Evolutionary conservation across 176 grass and related monocot genomes (phyloP).

Genomic region (Paspalum notatum): DNA sequence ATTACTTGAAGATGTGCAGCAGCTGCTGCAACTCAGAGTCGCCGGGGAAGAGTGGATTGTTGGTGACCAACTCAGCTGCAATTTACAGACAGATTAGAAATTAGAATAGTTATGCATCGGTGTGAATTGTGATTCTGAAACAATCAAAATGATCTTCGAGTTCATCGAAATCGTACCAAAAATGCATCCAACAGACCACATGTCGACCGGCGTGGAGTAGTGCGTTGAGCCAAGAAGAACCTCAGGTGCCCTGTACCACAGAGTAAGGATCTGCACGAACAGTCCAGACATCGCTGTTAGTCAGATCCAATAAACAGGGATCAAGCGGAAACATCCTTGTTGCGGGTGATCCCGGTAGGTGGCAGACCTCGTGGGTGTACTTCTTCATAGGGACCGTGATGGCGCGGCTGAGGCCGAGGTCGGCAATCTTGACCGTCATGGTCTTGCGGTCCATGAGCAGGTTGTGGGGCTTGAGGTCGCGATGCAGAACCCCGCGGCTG

Average conservation of each 20-base stretch:
- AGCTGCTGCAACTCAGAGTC: slow-evolving; percentile 97
- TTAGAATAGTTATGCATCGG: neutral
- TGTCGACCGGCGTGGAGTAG: slow-evolving; percentile 92
- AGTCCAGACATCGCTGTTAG: neutral
- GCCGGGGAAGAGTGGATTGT: slow-evolving; percentile 68
- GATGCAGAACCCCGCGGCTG: slow-evolving; percentile 84
- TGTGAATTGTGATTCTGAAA: neutral
- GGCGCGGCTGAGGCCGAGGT: slow-evolving; percentile 86
- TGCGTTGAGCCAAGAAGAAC: slow-evolving; percentile 85
- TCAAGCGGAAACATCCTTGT: neutral
- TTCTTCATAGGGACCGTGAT: slow-evolving; percentile 90
- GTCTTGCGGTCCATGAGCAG: slow-evolving; percentile 96
- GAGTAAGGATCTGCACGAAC: slow-evolving; percentile 79
- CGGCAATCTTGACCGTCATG: slow-evolving; percentile 94
- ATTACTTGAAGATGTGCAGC: slow-evolving; percentile 94
- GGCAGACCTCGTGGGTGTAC: slow-evolving; percentile 87
- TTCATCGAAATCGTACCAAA: slow-evolving; percentile 59
- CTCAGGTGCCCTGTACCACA: slow-evolving; percentile 98
- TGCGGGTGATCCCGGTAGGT: neutral
- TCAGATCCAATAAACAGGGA: slow-evolving; percentile 2
- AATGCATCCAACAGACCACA: slow-evolving; percentile 97
- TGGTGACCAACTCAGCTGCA: slow-evolving; percentile 82
- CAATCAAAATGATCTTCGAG: neutral
- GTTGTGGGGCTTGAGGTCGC: slow-evolving; percentile 96
- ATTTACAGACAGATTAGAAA: slow-evolving; percentile 37